phyloP scores from a whole-genome alignment of 1,284 basidiomycete species.

The Trichosporon coremiiforme region DNA sequence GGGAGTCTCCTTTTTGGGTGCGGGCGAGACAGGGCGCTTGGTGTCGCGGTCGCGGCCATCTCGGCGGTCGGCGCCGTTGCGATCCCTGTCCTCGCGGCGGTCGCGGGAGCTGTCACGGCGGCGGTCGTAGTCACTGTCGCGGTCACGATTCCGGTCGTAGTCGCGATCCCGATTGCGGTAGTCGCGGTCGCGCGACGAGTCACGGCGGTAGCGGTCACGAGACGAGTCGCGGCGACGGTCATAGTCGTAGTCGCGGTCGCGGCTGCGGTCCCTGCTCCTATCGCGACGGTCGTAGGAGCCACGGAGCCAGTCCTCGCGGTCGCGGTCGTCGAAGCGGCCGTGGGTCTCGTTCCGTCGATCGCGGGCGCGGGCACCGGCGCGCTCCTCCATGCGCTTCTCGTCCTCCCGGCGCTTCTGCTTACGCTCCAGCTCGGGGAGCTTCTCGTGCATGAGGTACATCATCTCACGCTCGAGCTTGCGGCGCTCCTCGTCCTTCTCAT shows the following conservation, averaged over 20 bases:
- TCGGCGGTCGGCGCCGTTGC: neutral
- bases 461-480: constrained; percentile 87
- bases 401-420: constrained; percentile 79
- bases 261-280: constrained; percentile 42
- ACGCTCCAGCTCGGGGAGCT: constrained; percentile 86
- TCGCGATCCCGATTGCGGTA: constrained; percentile 40
- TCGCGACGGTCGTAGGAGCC: constrained; percentile 58
- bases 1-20: constrained; percentile 30
- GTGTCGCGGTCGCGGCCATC: constrained; percentile 45
- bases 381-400: constrained; percentile 71
- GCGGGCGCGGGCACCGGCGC: constrained; percentile 75
- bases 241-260: constrained; percentile 33
- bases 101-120: constrained; percentile 43
- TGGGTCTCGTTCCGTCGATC: constrained; percentile 83
- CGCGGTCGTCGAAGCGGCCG: constrained; percentile 65
- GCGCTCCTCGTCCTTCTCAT: constrained; percentile 80
- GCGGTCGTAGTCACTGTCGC: constrained; percentile 40
- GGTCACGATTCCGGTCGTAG: constrained; percentile 22
- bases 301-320: constrained; percentile 52
- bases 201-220: constrained; percentile 23
- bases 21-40: constrained; percentile 30
- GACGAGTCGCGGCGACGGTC: constrained; percentile 48
- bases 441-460: constrained; percentile 83
- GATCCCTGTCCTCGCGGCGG: constrained; percentile 38
- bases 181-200: constrained; percentile 29